Percentiles rank a stretch among this genome's conserved stretches.
Evolutionary conservation across 2,329 filamentous ascomycete genomes (phyloP).

Genomic region (Ophiostoma ulmi): DNA sequence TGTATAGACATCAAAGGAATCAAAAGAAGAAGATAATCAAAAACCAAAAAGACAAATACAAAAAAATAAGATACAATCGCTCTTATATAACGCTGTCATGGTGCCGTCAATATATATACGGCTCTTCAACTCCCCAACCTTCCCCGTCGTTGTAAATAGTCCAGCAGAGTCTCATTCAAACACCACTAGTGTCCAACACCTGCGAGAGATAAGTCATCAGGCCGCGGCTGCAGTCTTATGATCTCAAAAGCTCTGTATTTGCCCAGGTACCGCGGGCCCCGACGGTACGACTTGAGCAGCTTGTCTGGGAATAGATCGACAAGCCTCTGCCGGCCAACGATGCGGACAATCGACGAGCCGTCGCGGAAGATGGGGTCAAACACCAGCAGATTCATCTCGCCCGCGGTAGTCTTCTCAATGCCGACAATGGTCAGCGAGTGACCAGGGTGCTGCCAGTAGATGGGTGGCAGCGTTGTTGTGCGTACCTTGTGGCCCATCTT

Average conservation of each 20-base stretch:
- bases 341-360: conserved; percentile 53
- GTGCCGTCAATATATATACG: neutral
- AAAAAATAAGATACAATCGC: neutral
- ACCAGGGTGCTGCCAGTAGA: conserved; percentile 84
- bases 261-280: conserved; percentile 61
- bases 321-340: conserved; percentile 47
- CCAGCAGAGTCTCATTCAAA: neutral
- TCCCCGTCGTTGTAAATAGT: neutral
- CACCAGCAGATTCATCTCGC: conserved; percentile 66
- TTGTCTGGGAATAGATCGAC: conserved; percentile 44
- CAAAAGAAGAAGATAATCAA: neutral
- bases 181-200: neutral
- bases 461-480: conserved; percentile 67
- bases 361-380: conserved; percentile 84
- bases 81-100: conserved; percentile 1
- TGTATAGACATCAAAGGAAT: neutral
- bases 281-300: conserved; percentile 67
- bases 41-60: neutral
- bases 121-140: neutral
- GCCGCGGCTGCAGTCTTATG: conserved; percentile 45
- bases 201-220: conserved; percentile 33
- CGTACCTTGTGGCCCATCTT: conserved; percentile 57
- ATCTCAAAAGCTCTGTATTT: conserved; percentile 75
- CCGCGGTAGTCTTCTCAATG: conserved; percentile 63
- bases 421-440: conserved; percentile 91